Evolutionary conservation across 2,329 filamentous ascomycete genomes (phyloP).

Genomic region (Pseudocercospora musae): DNA sequence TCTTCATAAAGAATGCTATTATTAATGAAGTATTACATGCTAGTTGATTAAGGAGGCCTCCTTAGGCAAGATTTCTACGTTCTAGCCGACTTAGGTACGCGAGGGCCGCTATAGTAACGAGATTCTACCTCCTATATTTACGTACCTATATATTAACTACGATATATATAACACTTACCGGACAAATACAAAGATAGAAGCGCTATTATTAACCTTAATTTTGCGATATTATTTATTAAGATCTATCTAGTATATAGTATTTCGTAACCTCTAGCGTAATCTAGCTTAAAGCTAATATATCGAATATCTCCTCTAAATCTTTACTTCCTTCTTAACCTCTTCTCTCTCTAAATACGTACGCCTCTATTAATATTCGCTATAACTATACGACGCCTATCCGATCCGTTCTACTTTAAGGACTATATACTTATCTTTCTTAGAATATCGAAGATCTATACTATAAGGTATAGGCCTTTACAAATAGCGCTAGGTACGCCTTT

Average conservation of each 20-base stretch:
- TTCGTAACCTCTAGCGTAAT: neutral
- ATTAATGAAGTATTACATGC: neutral
- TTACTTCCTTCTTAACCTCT: neutral
- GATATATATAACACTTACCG: neutral
- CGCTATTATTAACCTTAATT: neutral
- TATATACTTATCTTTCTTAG: neutral
- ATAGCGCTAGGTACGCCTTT: neutral
- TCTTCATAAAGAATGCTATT: neutral
- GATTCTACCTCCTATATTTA: neutral
- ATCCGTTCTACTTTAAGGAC: neutral
- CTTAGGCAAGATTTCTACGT: neutral
- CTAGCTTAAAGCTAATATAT: neutral
- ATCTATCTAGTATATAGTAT: neutral
- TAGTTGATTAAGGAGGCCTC: neutral
- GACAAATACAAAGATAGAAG: neutral
- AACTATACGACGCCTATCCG: neutral
- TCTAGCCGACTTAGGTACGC: neutral
- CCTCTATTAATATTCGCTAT: neutral
- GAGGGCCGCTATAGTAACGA: neutral
- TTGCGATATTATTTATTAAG: neutral
- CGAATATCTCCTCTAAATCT: neutral
- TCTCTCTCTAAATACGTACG: neutral
- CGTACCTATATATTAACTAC: neutral
- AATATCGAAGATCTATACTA: neutral
- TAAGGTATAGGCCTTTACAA: neutral